These are phyloP conservation scores for Penicillium corylophilum DNA, from an alignment of 2,329 filamentous ascomycete species.

Conservation along the genomic window DNA sequence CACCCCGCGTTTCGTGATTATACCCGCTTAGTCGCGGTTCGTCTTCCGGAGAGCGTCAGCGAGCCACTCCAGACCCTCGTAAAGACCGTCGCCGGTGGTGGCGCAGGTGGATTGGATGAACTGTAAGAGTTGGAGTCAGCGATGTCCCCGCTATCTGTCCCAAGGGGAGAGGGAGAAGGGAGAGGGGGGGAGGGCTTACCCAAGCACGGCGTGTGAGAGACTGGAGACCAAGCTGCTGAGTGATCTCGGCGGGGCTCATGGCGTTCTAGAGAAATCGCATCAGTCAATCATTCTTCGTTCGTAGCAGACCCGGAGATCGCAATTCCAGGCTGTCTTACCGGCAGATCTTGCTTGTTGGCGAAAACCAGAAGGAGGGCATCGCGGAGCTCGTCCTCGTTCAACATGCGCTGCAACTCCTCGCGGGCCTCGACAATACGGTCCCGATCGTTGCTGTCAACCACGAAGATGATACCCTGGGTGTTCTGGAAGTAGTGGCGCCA, in stretches of 20 bases:
- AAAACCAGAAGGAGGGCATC: slow-evolving; percentile 96
- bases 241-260: slow-evolving; percentile 99
- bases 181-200: slow-evolving; percentile 62
- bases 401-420: slow-evolving; percentile 95
- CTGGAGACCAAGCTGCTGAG: slow-evolving; percentile 99
- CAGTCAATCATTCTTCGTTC: slow-evolving; percentile 12
- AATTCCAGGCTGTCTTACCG: slow-evolving; percentile 55
- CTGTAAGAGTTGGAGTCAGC: slow-evolving; percentile 48
- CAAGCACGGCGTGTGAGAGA: slow-evolving; percentile 97
- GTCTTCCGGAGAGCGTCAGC: slow-evolving; percentile 77
- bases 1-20: slow-evolving; percentile 28
- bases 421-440: slow-evolving; percentile 96
- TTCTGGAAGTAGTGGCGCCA: slow-evolving; percentile 99
- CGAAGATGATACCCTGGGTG: slow-evolving; percentile 99
- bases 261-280: slow-evolving; percentile 68
- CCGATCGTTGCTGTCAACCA: slow-evolving; percentile 98
- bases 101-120: slow-evolving; percentile 99
- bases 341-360: slow-evolving; percentile 99
- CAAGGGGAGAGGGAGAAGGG: not conserved
- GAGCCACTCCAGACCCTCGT: slow-evolving; percentile 96
- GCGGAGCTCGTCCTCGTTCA: slow-evolving; percentile 98
- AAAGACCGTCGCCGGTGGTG: slow-evolving; percentile 98
- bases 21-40: slow-evolving; percentile 47
- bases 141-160: slow-evolving; percentile 14
- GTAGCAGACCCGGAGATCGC: not conserved